Base-by-base conservation (phyloP, 352 stramenopile species). In the Blastocystis sp. region DNA sequence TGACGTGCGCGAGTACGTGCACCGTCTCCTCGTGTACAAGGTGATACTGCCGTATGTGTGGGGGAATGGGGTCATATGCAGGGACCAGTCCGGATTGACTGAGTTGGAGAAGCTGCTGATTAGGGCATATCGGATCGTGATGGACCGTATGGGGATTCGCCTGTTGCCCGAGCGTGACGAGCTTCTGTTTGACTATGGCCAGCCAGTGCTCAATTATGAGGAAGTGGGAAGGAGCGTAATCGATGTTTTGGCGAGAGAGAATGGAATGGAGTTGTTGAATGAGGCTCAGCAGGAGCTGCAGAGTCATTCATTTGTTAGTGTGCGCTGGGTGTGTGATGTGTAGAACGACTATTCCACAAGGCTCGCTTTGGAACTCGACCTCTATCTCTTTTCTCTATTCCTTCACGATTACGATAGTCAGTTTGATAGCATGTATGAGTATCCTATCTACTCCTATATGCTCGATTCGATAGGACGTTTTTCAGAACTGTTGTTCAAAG, bases 391-490 rank as follows among this genome's bases (percentile, higher is more conserved):
- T 29, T 51, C 55, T 6, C 35, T 69, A 31, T 45, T 85, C 41
- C 33, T 69, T 2, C 16, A 85, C 21, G 50, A 85, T 0, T 66
- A 85, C 45, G 60, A 26, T 21, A 16, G 24, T 13, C 12, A 41
- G 19, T 41, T 33, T 55, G 19, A 41, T 2, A 24, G 12, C 2
- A 41, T 85, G 6, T 69, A 69, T 26, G 24, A 67, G 59, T 24
- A 45, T n/a, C 60, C 74, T 1, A 24, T 67, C 4, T 33, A 24
- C 3, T n/a, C 50, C 50, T 85, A 66, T 13, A 29, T 85, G 39
- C 55, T 85, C 19, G 74, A 85, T 50, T 85, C 74, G 21, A 24
- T 85, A 3, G 74, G 51, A 24, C 51, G 51, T 24, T 85, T 85
- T 69, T 62, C 41, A 24, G 74, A 85, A 55, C 31, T 85, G 2